These are phyloP conservation scores for Yamadazyma sp. DNA, from an alignment of 805 yeast species.

Conservation along the genomic window DNA sequence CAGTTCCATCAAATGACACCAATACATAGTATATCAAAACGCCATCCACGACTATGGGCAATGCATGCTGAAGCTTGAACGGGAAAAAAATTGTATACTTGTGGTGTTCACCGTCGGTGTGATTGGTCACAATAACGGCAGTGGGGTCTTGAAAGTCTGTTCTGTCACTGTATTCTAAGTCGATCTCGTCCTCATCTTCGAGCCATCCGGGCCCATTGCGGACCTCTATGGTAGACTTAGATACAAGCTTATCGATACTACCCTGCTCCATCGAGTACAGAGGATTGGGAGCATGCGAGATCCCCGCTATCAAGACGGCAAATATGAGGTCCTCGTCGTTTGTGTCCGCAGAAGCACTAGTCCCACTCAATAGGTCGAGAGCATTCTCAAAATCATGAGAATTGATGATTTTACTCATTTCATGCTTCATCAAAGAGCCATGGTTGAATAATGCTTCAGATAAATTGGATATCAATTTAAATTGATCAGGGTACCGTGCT, in stretches of 20 bases:
- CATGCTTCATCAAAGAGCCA: constrained; percentile 28
- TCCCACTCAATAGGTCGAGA: constrained; percentile 15
- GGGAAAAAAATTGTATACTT: constrained; percentile 44
- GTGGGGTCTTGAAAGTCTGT: constrained; percentile 49
- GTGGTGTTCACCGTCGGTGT: constrained; percentile 32
- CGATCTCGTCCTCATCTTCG: constrained; percentile 34
- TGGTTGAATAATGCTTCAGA: constrained; percentile 39
- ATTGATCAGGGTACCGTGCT: constrained; percentile 35
- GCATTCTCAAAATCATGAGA: constrained; percentile 14
- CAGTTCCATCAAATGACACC: constrained; percentile 58
- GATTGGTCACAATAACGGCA: constrained; percentile 42
- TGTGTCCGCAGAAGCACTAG: constrained; percentile 22
- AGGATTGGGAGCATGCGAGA: constrained; percentile 21
- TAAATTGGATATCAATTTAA: constrained; percentile 33
- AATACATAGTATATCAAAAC: constrained; percentile 47
- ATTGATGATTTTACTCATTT: constrained; percentile 29
- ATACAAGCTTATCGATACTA: constrained; percentile 17
- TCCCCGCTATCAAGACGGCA: constrained; percentile 35
- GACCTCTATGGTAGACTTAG: constrained; percentile 37
- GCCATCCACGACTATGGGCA: constrained; percentile 34
- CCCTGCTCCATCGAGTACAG: not conserved
- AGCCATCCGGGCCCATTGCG: constrained; percentile 45
- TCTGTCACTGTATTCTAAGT: constrained; percentile 32
- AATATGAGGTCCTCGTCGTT: constrained; percentile 39
- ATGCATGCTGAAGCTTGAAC: constrained; percentile 49